Base-by-base conservation (phyloP, 2,329 filamentous ascomycete species). In the Ampelomyces quisqualis region DNA sequence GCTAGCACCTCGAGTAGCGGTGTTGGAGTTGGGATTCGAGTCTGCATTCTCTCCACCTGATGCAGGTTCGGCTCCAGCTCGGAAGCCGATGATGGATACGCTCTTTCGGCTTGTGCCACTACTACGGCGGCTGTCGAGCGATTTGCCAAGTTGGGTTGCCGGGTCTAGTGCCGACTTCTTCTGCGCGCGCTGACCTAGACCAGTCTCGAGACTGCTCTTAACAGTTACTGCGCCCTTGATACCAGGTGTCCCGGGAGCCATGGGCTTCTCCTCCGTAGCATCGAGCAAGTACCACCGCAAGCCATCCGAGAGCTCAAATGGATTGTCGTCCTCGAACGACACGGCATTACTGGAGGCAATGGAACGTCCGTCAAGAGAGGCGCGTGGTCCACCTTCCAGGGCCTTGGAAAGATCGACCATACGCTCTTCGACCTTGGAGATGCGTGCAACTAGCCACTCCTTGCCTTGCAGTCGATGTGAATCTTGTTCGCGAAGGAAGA, bases 371-470 rank as follows among this genome's bases (percentile, higher is more conserved):
- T 75, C 73, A 18, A 47, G 69, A 49, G 42, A 77, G 72, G 50
- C 71, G 64, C 51, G 71, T 55, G 58, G 34, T 18, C 47, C 56
- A 44, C 55, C 43, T 46, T 84, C 79, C 48, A 93, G 73, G 17
- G 84, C 87, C 70, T 87, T 90, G 11, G 88, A 93, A 5, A 97
- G 75, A 66, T 98, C 90, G 0, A 98, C 93, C 3, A 97, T 85
- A 3, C 90, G 86, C 65, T 96, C 89, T 71, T 97, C 89, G 15
- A 97, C 83, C 51, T 88, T 89, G 9, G 84, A 84, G 43, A 98
- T 97, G 11, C 93, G 84, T 7, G 93, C 93, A 6, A 98, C 84
- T n/a, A 98, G 81, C 90, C 93, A 98, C 64, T 98, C 93, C 23
- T 91, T 81, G 33, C 83, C 84, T 20, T 85, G 82, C 5, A 98